Base-by-base conservation (phyloP, 257 asterid species). In the Rubia yunnanensis region DNA sequence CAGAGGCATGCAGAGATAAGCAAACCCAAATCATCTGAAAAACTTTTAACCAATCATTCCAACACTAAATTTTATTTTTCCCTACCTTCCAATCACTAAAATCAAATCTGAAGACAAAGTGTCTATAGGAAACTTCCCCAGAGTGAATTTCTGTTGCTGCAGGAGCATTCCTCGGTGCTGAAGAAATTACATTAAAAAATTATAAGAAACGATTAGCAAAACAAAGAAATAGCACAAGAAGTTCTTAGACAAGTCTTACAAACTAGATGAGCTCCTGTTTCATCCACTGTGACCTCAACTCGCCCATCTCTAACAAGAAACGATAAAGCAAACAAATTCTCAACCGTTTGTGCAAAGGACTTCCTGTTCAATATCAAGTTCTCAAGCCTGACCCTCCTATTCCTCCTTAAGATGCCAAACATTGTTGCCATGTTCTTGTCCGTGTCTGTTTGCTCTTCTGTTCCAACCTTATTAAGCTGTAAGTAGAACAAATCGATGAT, bases 151-250 rank as follows among this genome's bases (percentile, higher is more conserved):
- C 87, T 59, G 72, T 66, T 13, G 97, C 86, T 67, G 85, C 76
- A 74, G 99, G 92, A 61, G 95, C 96, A 78, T 94, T 90, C 81
- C 74, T 88, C 61, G 97, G 99, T 61, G 84, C 97, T 90, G 83
- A 41, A 70, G 69, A 30, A 77, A 66, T 53, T 7, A 60, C 24
- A 58, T 32, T 24, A 32, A 14, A 22, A 67, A 56, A 39, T 52
- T 72, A 63, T 60, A 35, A 61, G 20, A 18, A 23, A 22, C 20
- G 44, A 60, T 38, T 3, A 70, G 48, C 48, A 24, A 18, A 31
- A 15, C 13, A 62, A 60, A 46, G 4, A 63, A 66, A 67, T 62
- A 11, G 24, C 64, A 9, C 61, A 59, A 7, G 54, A 38, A 28
- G 7, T 53, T 20, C 46, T 20, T 63, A 1, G 14, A 55, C 3